Evolutionary conservation across 2,329 filamentous ascomycete species (phyloP).

Genomic region (Epichloe gansuensis): DNA sequence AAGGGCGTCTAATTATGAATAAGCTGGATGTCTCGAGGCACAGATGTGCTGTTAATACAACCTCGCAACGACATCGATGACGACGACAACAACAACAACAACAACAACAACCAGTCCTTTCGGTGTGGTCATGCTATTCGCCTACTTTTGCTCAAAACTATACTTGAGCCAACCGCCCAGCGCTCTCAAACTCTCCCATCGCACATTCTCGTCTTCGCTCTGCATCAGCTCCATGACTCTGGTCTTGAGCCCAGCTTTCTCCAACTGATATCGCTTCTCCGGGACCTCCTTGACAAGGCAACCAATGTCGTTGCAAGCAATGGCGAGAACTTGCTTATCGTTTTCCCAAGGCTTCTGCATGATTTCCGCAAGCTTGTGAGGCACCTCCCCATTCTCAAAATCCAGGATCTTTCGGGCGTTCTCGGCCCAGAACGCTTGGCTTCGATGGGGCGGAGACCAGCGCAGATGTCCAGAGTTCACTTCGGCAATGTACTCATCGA

Average conservation of each 20-base stretch:
- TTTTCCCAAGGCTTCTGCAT: constrained; percentile 61
- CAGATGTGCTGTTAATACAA: neutral
- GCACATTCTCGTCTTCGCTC: constrained; percentile 73
- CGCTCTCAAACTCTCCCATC: constrained; percentile 85
- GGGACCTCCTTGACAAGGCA: constrained; percentile 79
- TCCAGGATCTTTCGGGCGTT: constrained; percentile 82
- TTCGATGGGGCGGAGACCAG: constrained; percentile 87
- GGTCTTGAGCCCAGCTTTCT: constrained; percentile 73
- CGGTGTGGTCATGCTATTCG: neutral
- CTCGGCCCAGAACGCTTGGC: constrained; percentile 78
- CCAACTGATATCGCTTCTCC: constrained; percentile 65
- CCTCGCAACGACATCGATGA: neutral
- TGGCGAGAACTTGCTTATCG: constrained; percentile 78
- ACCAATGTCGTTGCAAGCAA: constrained; percentile 89
- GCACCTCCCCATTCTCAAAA: constrained; percentile 64
- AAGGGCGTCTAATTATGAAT: neutral
- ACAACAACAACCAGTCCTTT: too few relatives aligned
- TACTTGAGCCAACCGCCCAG: constrained; percentile 56
- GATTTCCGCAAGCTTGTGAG: constrained; percentile 74
- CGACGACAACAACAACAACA: too few relatives aligned
- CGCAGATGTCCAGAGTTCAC: constrained; percentile 75
- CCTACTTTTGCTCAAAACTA: constrained; percentile 37
- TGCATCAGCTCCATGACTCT: constrained; percentile 90
- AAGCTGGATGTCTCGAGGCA: neutral
- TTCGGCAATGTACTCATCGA: constrained; percentile 84